A percentile compares a stretch with the other conserved stretches of the same genome.
Evolutionary conservation across 768 basidiomycete species (phyloP).

Genomic region (Tulasnella sp.): DNA sequence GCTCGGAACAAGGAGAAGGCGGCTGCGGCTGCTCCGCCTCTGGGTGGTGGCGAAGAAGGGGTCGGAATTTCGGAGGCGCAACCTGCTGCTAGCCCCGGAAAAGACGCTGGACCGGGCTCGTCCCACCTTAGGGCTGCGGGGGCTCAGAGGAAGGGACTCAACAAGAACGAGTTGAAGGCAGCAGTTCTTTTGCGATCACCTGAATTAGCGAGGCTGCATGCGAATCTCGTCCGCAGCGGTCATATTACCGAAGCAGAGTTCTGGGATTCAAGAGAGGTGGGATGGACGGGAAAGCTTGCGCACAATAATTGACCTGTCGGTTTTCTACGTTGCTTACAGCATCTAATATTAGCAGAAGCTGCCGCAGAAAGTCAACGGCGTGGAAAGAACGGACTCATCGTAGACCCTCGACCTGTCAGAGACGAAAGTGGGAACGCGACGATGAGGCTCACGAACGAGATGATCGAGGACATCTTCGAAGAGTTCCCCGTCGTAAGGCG

Average conservation of each 20-base stretch:
- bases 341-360: conserved; percentile 64
- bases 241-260: conserved; percentile 90
- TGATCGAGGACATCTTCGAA: conserved; percentile 93
- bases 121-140: background rate
- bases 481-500: conserved; percentile 92
- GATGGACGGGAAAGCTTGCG: conserved; percentile 8
- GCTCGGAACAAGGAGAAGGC: conserved; percentile 10
- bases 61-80: background rate
- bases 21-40: background rate
- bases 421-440: conserved; percentile 78
- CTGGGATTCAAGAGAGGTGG: conserved; percentile 92
- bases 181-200: conserved; percentile 26
- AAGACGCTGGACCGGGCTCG: conserved; percentile 1
- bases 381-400: conserved; percentile 75
- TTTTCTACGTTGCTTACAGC: conserved; percentile 32
- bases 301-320: background rate
- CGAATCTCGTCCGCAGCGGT: conserved; percentile 73
- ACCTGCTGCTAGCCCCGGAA: background rate
- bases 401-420: conserved; percentile 79
- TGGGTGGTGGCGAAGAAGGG: no score
- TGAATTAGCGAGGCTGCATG: conserved; percentile 70
- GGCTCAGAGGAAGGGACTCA: background rate
- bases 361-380: conserved; percentile 61
- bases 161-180: conserved; percentile 10
- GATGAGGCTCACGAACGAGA: conserved; percentile 79